Evolutionary conservation across 805 yeast genomes (phyloP), one percentile per base, ranked within the genome.

Genomic region (Wickerhamiella brachini): DNA sequence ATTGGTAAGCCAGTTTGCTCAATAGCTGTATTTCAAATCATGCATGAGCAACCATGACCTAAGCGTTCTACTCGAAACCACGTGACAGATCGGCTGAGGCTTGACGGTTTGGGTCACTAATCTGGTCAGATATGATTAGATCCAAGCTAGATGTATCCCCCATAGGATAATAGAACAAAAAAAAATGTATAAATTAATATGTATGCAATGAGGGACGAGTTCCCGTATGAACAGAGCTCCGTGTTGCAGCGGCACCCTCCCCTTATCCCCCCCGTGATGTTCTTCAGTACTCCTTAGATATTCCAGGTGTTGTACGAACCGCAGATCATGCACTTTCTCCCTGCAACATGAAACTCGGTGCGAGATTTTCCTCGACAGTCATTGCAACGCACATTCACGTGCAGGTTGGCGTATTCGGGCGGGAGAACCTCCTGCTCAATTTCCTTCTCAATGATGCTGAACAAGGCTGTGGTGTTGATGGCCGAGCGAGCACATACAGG

Each of bases 401-500:
- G 68, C 95, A 96, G 86, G 52, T 70, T 64, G 49, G 75, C 74
- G 62, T 86, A 80, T 5, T 95, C 96, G 18, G 79, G 76, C 0
- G 97, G 97, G 62, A 89, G 69, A 13, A 80, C 82, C 61, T 83
- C 87, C 58, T 77, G 77, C 21, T 69, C 72, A 49, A 89, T 85
- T 67, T 89, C 97, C 60, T 77, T 80, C 66, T 89, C 97, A 53
- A 87, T 70, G 26, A 89, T 83, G 46, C 96, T 71, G 64, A 90
- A 90, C 62, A 86, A 85, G 1, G 93, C 80, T 59, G 85, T 95
- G 79, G 89, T 88, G 66, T 88, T 85, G 38, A 83, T 73, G 49
- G 90, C 79, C 0, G 95, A 83, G 57, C 84, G 79, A 50, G 86
- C 81, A 63, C 97, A 89, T 2, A 85, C 75, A 1, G 97, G 97